phyloP scores from a whole-genome alignment of 129 eudicot genomes.

The Arctium lappa region DNA sequence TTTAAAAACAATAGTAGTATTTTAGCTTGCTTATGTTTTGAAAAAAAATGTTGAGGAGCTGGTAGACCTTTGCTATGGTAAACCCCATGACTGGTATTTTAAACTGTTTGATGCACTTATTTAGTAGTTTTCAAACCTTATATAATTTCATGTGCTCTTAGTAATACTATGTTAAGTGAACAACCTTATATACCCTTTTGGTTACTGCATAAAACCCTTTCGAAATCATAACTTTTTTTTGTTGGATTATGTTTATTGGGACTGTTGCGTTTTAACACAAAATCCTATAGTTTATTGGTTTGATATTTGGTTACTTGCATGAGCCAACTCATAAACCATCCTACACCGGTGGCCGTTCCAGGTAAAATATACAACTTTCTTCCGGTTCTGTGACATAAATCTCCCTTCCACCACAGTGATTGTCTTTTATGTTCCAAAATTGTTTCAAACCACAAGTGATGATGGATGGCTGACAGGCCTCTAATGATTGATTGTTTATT shows the following conservation, averaged over 20 bases:
- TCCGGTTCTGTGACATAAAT: not conserved
- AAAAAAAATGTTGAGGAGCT: conserved; percentile 27
- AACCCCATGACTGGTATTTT: conserved; percentile 38
- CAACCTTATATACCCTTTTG: not conserved
- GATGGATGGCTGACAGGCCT: no score
- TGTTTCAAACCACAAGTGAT: not conserved
- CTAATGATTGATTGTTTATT: no score
- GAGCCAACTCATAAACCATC: not conserved
- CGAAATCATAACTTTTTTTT: not conserved
- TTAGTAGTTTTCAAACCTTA: conserved; percentile 2
- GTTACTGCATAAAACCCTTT: not conserved
- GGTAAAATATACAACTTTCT: conserved; percentile 7
- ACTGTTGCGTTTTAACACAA: not conserved
- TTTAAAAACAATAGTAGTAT: conserved; percentile 48
- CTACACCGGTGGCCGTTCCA: conserved; percentile 17
- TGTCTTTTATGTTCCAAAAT: not conserved
- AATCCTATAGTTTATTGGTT: not conserved
- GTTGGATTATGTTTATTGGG: not conserved
- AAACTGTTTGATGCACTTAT: conserved; percentile 25
- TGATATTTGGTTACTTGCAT: not conserved
- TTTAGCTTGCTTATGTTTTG: conserved; percentile 26
- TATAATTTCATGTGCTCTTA: not conserved
- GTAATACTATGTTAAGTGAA: conserved; percentile 1
- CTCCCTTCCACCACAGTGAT: not conserved
- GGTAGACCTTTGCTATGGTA: conserved; percentile 27